phyloP scores from a whole-genome alignment of 768 basidiomycete species.

The Pleurotus djamor region DNA sequence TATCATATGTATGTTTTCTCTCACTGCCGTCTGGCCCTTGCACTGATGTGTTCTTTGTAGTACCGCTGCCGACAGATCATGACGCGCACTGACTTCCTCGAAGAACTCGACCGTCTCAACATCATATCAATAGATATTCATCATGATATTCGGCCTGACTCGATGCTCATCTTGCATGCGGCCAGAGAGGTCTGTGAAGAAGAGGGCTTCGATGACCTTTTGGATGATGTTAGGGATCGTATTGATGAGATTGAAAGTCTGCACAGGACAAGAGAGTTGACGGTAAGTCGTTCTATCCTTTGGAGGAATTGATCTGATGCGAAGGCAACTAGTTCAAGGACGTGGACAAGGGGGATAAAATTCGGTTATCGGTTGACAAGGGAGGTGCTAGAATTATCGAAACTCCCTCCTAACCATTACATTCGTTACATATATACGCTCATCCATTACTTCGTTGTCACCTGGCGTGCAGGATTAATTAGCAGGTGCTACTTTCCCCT shows the following conservation, averaged over 20 bases:
- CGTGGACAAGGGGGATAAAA: constrained; percentile 41
- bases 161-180: constrained; percentile 71
- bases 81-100: constrained; percentile 83
- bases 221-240: constrained; percentile 70
- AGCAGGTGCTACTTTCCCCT: background rate
- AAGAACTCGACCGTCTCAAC: constrained; percentile 67
- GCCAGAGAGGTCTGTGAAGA: constrained; percentile 69
- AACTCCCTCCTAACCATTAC: constrained; percentile 8
- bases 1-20: constrained; percentile 51
- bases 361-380: constrained; percentile 59
- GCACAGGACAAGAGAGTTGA: constrained; percentile 75
- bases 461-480: background rate
- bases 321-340: constrained; percentile 45
- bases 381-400: constrained; percentile 36
- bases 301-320: constrained; percentile 8
- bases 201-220: constrained; percentile 77
- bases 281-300: constrained; percentile 37
- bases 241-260: constrained; percentile 88
- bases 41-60: constrained; percentile 20
- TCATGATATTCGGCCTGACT: constrained; percentile 80
- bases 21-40: constrained; percentile 2
- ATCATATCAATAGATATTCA: constrained; percentile 80
- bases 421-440: background rate
- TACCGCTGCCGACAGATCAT: constrained; percentile 77
- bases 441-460: background rate